Evolutionary conservation across 1,284 basidiomycete species (phyloP).

Genomic region (Rhodotorula sp.): DNA sequence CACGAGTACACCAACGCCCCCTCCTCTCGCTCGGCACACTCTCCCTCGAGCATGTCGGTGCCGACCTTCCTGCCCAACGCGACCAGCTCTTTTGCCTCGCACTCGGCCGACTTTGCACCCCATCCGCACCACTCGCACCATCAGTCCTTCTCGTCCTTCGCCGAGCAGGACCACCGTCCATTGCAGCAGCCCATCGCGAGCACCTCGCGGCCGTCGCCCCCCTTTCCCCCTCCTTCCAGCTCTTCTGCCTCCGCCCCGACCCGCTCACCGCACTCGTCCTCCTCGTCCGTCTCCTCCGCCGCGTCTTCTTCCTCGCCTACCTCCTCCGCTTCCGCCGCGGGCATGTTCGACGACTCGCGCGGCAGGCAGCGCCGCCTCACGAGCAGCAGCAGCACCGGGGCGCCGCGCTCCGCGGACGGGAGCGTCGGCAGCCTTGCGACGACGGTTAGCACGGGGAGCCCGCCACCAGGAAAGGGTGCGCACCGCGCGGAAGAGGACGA

Average conservation of each 20-base stretch:
- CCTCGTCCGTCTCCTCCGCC: neutral
- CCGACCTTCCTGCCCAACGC: neutral
- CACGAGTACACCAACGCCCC: too few species aligned
- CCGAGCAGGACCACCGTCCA: neutral
- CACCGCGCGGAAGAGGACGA: neutral
- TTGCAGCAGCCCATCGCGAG: neutral
- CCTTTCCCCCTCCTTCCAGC: neutral
- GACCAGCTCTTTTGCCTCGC: neutral
- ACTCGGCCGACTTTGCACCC: neutral
- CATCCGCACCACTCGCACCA: neutral
- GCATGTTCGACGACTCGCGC: neutral
- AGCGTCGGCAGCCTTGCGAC: slow-evolving; percentile 28
- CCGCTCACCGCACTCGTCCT: slow-evolving; percentile 2
- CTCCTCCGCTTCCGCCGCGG: neutral
- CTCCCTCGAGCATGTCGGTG: neutral
- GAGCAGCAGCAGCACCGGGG: too few species aligned
- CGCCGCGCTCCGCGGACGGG: slow-evolving; percentile 1
- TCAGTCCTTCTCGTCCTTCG: neutral
- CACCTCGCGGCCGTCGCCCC: neutral
- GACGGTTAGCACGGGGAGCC: slow-evolving; percentile 19
- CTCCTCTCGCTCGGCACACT: neutral
- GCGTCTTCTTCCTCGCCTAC: neutral
- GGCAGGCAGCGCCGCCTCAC: neutral
- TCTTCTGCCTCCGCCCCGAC: neutral
- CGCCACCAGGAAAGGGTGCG: neutral